A percentile compares a stretch with the other conserved stretches of the same genome.
These are phyloP conservation scores for Heimioporus punctisporus DNA, from an alignment of 1,284 basidiomycete species.

Conservation along the genomic window DNA sequence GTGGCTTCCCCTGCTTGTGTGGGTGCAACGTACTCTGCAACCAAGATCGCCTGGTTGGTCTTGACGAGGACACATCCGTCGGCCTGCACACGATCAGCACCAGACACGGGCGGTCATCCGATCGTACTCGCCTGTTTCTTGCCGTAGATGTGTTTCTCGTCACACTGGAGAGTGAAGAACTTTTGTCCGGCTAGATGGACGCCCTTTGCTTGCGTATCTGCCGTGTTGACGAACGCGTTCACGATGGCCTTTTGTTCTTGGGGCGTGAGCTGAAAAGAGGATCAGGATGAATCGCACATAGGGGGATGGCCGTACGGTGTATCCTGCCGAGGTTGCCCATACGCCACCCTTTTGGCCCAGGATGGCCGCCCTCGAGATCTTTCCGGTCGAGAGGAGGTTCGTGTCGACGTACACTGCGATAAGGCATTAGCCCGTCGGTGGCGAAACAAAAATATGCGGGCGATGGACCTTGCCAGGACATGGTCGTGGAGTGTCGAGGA, in stretches of 20 bases:
- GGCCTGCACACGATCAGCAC: conserved; percentile 46
- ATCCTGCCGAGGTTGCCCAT: conserved; percentile 81
- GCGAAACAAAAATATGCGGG: background rate
- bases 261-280: conserved; percentile 56
- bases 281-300: background rate
- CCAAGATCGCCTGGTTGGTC: conserved; percentile 88
- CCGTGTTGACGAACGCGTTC: conserved; percentile 52
- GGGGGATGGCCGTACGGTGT: conserved; percentile 34
- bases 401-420: conserved; percentile 82
- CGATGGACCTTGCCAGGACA: conserved; percentile 34
- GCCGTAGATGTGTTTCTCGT: conserved; percentile 69
- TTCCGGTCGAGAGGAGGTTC: conserved; percentile 82
- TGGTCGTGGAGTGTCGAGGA: conserved; percentile 3
- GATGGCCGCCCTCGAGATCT: conserved; percentile 83
- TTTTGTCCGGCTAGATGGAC: conserved; percentile 77
- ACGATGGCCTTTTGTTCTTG: conserved; percentile 79
- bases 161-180: conserved; percentile 76
- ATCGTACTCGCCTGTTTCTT: conserved; percentile 74
- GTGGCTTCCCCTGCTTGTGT: conserved; percentile 76
- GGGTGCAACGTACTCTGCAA: conserved; percentile 79
- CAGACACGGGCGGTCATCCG: background rate
- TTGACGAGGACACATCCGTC: conserved; percentile 86
- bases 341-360: conserved; percentile 85
- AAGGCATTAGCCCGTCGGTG: background rate
- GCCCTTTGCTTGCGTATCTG: conserved; percentile 56